Base-by-base conservation (phyloP, 768 basidiomycete genomes). In the Melanogaster broomeanus region DNA sequence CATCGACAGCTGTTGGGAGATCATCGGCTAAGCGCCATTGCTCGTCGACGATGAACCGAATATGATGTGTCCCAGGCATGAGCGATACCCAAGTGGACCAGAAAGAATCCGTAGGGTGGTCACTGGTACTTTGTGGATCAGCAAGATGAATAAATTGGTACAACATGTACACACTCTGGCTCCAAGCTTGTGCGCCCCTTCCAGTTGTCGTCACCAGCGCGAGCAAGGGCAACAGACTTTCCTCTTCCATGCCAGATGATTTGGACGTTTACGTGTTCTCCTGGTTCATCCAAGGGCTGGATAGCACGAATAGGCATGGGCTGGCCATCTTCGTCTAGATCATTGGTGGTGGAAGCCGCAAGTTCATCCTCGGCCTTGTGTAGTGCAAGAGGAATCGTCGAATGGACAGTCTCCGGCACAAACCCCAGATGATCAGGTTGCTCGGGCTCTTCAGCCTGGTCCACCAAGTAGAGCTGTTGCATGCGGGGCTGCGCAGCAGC, bases 1-100 rank as follows among this genome's bases (percentile, higher is more conserved):
- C 94, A 64, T 94, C 93, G 42, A 95, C 93, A 1, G 93, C 93
- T 22, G 88, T 86, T 6, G 90, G 88, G n/a, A 86, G 78, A 56
- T 90, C 84, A 56, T 87, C 80, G 3, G 88, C 82, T 7, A 88
- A 82, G 54, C 87, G 82, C 85, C 88, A 93, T 41, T 84, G 81
- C 42, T 88, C 90, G 67, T 98, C 96, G 53, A 98, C 90, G 57
- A 98, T 82, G 77, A 97, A 98, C 51, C 94, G 91, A 65, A 98
- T 79, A 57, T 94, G 90, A 64, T 98, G 93, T 0, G 93, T 93
- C 15, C 96, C 96, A 0, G 93, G 93, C 10, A 84, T 82, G 1
- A 98, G 81, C 5, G 75, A 61, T 24, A 85, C 72, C 59, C 65
- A 66, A 5, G 72, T 61, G 33, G 63, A 68, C 64, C 72, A 77